These are phyloP conservation scores for Petasospora fabianii DNA, from an alignment of 1,139 yeast genomes.

Conservation along the genomic window DNA sequence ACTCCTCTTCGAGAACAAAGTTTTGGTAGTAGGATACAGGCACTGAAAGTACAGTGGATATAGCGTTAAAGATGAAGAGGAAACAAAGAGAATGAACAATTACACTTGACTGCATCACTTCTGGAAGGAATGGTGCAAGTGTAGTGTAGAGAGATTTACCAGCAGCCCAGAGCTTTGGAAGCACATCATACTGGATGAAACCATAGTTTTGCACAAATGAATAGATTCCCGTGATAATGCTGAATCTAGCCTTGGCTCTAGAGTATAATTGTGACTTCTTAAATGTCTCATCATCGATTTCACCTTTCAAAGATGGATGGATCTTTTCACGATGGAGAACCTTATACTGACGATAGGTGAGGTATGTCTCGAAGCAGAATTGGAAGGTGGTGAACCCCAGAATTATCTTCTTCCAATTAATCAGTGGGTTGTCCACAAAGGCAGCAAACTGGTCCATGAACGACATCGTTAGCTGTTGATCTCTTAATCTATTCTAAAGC, in stretches of 20 bases:
- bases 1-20: conserved; percentile 87
- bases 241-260: conserved; percentile 74
- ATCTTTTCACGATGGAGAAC: conserved; percentile 53
- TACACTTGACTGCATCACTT: conserved; percentile 42
- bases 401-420: conserved; percentile 76
- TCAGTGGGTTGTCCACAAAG: conserved; percentile 50
- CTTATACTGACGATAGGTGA: conserved; percentile 73
- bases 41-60: conserved; percentile 50
- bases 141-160: conserved; percentile 40
- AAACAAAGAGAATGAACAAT: conserved; percentile 70
- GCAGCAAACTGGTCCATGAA: conserved; percentile 35
- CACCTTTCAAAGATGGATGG: conserved; percentile 63
- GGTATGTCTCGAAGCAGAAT: conserved; percentile 67
- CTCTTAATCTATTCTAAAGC: no score
- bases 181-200: conserved; percentile 54
- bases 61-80: conserved; percentile 45
- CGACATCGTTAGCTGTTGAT: conserved; percentile 27
- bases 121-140: conserved; percentile 30
- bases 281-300: conserved; percentile 69
- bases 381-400: conserved; percentile 75
- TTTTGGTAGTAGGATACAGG: conserved; percentile 75
- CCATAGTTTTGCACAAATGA: conserved; percentile 54
- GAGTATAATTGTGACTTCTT: conserved; percentile 77
- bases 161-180: conserved; percentile 66
- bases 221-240: conserved; percentile 52